Base-by-base conservation (phyloP, 2,329 filamentous ascomycete species). In the Penicillium decumbens region DNA sequence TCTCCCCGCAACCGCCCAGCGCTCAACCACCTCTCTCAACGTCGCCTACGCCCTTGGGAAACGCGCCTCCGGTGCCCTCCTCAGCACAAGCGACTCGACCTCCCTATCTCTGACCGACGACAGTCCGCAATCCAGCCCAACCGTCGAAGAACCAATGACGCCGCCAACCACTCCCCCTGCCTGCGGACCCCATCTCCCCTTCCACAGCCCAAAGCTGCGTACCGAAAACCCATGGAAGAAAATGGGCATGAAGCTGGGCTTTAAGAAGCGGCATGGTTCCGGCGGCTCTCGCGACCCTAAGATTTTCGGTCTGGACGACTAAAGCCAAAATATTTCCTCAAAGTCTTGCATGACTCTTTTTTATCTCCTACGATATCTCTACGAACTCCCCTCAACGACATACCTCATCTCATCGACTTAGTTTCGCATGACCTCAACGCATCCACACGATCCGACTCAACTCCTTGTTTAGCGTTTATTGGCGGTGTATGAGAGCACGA, bases 221-320 rank as follows among this genome's bases (percentile, higher is more conserved):
- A 62, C 70, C 51, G 72, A 77, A 43, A 75, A 76, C 56, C 71
- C 74, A 4, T 78, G 75, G 75, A 78, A 76, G 63, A 77, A 77
- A 56, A 76, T 77, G 74, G 74, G 74, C 3, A 72, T 75, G 66
- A 77, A 75, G 59, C 61, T 78, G 45, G 71, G 70, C 12, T 73
- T 71, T 51, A 73, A 72, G 54, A 72, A 72, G 56, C 65, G 64
- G 20, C 64, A 66, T 18, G 57, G 58, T 24, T 53, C 56, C 7
- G 55, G 56, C 41, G 45, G 51, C 13, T 50, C 51, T 29, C 57
- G 59, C 8, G 59, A 61, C 42, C 56, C 56, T 1, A 61, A 53
- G 44, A 55, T 60, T 23, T 30, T 61, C 38, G 56, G 54, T 40
- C 39, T 61, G 12, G 59, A 61, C 43, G 58, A 61, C 3, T 58